These are phyloP conservation scores for Bidens hawaiensis DNA, from an alignment of 140 eudicot genomes.

Conservation along the genomic window DNA sequence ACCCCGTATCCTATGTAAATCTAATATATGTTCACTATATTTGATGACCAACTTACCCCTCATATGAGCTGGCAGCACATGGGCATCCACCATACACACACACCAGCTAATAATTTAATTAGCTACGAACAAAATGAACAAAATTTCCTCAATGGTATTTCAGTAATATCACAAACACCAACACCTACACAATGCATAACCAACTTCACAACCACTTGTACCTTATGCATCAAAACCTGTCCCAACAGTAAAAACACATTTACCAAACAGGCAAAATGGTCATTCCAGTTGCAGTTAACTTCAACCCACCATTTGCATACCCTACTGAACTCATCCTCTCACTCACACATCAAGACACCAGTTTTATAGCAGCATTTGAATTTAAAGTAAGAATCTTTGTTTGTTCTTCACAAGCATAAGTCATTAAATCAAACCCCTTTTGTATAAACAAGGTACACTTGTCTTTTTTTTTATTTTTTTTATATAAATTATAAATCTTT, in stretches of 20 bases:
- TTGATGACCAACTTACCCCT: slow-evolving; percentile 21
- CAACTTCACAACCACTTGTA: slow-evolving; percentile 8
- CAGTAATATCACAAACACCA: slow-evolving; percentile 11
- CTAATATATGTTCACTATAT: background rate
- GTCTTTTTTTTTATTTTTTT: background rate
- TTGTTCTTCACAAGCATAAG: slow-evolving; percentile 15
- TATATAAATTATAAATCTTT: no score
- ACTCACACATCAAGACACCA: slow-evolving; percentile 25
- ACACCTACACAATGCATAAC: background rate
- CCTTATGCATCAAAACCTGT: slow-evolving; percentile 8
- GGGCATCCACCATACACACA: slow-evolving; percentile 31
- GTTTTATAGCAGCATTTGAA: slow-evolving; percentile 31
- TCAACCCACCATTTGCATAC: slow-evolving; percentile 29
- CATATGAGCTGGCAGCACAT: slow-evolving; percentile 43
- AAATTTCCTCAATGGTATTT: slow-evolving; percentile 14
- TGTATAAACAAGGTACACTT: slow-evolving; percentile 11
- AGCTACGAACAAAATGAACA: slow-evolving; percentile 17
- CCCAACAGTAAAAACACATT: slow-evolving; percentile 6
- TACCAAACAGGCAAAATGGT: slow-evolving; percentile 10
- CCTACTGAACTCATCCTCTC: slow-evolving; percentile 16
- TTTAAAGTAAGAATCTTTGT: slow-evolving; percentile 25
- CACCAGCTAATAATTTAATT: slow-evolving; percentile 31
- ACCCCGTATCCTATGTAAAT: no score
- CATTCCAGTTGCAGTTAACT: slow-evolving; percentile 4
- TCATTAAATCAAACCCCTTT: slow-evolving; percentile 28